Conservation (phyloP, 176 grass and related monocot genomes). For the Oryza glaberrima region DNA sequence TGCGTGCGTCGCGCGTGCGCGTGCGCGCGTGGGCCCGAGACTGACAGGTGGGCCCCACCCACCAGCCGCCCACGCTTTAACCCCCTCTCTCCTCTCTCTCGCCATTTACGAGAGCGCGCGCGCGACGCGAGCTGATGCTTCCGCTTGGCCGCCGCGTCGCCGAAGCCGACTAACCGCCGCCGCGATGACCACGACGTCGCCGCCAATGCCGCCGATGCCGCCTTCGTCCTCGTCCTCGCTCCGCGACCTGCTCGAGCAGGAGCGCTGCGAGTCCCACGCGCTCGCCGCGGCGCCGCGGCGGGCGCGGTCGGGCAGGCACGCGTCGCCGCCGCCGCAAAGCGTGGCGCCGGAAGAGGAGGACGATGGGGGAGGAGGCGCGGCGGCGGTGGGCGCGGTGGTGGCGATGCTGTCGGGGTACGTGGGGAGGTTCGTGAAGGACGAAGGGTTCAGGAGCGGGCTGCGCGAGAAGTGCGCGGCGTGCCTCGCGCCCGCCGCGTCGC, state of each 20-base stretch:
- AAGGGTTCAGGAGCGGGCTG: conserved; percentile 57
- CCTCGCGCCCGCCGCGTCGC: conserved; percentile 37
- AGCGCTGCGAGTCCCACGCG: conserved; percentile 34
- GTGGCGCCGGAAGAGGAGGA: neutral
- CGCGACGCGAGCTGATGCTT: neutral
- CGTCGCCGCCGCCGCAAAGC: neutral
- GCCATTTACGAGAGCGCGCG: conserved; percentile 12
- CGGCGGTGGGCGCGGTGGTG: conserved; percentile 55
- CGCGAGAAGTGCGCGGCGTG: conserved; percentile 72
- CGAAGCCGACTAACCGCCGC: neutral
- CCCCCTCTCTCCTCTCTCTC: neutral
- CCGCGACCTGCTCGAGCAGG: conserved; percentile 68
- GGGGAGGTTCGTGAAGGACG: conserved; percentile 70
- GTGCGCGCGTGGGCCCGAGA: neutral
- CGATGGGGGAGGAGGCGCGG: neutral
- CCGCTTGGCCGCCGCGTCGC: neutral
- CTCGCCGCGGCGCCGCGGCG: neutral
- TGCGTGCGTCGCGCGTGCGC: neutral
- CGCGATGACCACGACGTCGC: conserved; percentile 35
- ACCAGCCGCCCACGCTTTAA: neutral
- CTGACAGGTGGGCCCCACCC: neutral
- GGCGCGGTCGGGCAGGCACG: conserved; percentile 39
- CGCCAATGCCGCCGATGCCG: neutral
- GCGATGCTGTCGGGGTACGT: conserved; percentile 81
- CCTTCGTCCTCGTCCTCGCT: conserved; percentile 48